Evolutionary conservation across 148 eudicot genomes (phyloP), one percentile per base, ranked within the genome.

Genomic region (Cornus controversa): DNA sequence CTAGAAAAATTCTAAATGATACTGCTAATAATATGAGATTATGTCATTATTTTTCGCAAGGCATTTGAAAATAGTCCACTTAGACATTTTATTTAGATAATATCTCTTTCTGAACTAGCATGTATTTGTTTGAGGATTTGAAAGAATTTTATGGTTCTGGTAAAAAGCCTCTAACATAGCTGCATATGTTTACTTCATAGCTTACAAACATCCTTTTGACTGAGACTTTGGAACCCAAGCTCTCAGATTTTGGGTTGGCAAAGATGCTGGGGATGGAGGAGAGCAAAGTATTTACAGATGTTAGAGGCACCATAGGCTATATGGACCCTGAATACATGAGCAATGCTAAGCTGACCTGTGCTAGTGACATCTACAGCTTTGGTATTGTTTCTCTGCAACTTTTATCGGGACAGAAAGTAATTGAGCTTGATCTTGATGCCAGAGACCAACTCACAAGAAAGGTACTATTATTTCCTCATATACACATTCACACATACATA

Each of bases 241-340:
- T 87, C 11, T 87, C 87, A 0, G 89, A 84, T 78, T 87, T 87
- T 60, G 89, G 89, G 26, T 70, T 87, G 71, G 89, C 89, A 2
- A 87, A 68, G 40, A 69, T 87, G 79, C 66, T 87, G 47, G 86
- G 77, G 0, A 86, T 86, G 87, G 89, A 86, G 67, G 85, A 86
- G 80, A 86, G 83, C 67, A 86, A 86, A 71, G 89, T 86, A 24
- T 86, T 79, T 18, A 86, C 89, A 27, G 89, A 86, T 70, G 89
- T 86, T 15, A 71, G 87, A n/a, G 89, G 89, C 58, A 86, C 89
- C n/a, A 86, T 86, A 74, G 89, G 89, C 18, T 86, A 86, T 27
- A 86, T 86, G 89, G 89, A 86, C 50, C 89, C 89, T 5, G 89
- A 86, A 27, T 86, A 86, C 75, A 86, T 86, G 87, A 81, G 82